Percentiles rank a stretch among this genome's conserved stretches.
These are phyloP conservation scores for Neospora caninum DNA, from an alignment of 169 alveolate species.

Conservation along the genomic window DNA sequence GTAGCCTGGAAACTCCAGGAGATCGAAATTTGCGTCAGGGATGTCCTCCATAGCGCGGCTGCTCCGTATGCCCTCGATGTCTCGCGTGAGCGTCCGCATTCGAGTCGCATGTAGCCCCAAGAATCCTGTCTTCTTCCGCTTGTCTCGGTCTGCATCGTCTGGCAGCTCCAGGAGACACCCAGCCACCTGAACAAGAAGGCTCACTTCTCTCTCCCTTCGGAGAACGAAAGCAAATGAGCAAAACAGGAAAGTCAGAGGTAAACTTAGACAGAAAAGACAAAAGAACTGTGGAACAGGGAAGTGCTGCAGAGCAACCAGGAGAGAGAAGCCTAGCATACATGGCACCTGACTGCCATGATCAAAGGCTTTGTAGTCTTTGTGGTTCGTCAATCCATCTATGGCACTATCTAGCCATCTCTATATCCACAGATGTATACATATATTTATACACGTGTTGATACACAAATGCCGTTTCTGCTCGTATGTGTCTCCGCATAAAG, in stretches of 20 bases:
- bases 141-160: not conserved
- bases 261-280: too few relatives aligned
- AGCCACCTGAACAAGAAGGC: constrained; percentile 51
- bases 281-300: too few relatives aligned
- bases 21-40: constrained; percentile 51
- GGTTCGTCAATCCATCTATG: too few relatives aligned
- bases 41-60: constrained; percentile 52
- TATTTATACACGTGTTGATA: not conserved
- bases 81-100: constrained; percentile 14
- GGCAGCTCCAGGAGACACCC: constrained; percentile 55
- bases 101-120: not conserved
- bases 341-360: too few relatives aligned
- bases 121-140: not conserved
- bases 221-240: not conserved
- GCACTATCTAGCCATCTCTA: not conserved
- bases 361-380: too few relatives aligned
- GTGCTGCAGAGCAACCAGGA: too few relatives aligned
- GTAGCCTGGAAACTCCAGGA: constrained; percentile 64
- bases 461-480: too few relatives aligned
- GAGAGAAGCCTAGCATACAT: too few relatives aligned
- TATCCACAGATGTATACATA: not conserved
- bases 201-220: constrained; percentile 41
- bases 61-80: constrained; percentile 46
- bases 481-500: not conserved
- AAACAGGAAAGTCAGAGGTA: not conserved